Base-by-base conservation (phyloP, 108 stramenopile genomes). In the Phaeodactylum tricornutum region DNA sequence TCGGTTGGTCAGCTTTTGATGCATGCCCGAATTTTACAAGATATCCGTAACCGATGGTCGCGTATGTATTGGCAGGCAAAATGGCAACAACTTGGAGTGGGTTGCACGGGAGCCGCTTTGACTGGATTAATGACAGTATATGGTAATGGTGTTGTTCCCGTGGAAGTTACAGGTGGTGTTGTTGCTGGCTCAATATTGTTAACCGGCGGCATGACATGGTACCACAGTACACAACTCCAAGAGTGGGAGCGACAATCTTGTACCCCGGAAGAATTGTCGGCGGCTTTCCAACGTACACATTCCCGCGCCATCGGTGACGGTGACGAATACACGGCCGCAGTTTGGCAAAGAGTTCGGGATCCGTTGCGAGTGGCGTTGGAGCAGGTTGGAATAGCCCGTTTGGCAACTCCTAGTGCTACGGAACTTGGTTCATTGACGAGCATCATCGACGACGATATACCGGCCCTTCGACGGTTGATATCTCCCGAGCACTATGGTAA, bases 391-490 rank as follows among this genome's bases (percentile, higher is more conserved):
- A 55, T 84, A 54, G 64, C 56, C 25, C 62, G 64, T 24, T 56
- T 64, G 26, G 49, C 61, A 26, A 42, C 69, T 8, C 84, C 80
- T 12, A 71, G 55, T 20, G 55, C 67, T 23, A 45, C 39, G 22
- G 88, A 96, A 21, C 40, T 90, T 8, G 26, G 66, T 7, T 38
- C 70, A 19, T 53, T 96, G 63, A 66, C 87, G 49, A 46, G 59
- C 4, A 92, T 96, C 38, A 61, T 96, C 43, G 79, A 90, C 31
- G 53, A 66, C 45, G 90, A 93, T 0, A 88, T 96, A 31, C 94
- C 94, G 5, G 34, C 50, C 32, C 57, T 96, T 35, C 52, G 94
- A 52, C 66, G 92, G 35, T 33, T 86, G 49, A 90, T 82, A 3
- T 83, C 84, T 41, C 85, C 89, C 2, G 55, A 67, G 4, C 79